Evolutionary conservation across 495 filamentous ascomycete genomes (phyloP).

Genomic region (Podospora sp.): DNA sequence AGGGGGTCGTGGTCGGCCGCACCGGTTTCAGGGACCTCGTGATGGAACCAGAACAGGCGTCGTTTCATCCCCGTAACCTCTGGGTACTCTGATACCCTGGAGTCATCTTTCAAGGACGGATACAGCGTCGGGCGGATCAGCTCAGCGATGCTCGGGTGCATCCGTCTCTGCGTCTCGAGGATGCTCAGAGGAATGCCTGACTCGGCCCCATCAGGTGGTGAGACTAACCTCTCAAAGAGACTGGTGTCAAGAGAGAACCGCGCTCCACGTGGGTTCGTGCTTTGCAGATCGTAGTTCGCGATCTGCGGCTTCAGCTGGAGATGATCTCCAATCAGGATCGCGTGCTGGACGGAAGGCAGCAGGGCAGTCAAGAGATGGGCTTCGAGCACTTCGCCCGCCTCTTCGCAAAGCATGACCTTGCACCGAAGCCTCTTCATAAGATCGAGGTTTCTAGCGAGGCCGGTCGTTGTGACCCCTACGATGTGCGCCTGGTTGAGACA

Average conservation of each 20-base stretch:
- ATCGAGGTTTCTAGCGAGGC: conserved; percentile 66
- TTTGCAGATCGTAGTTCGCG: conserved; percentile 33
- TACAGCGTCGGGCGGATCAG: conserved; percentile 66
- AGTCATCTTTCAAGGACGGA: conserved; percentile 55
- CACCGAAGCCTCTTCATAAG: conserved; percentile 60
- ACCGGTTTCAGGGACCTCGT: conserved; percentile 56
- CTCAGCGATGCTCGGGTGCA: conserved; percentile 70
- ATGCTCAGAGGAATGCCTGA: conserved; percentile 56
- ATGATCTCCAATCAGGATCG: conserved; percentile 79
- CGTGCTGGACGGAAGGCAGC: conserved; percentile 69
- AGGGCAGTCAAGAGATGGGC: conserved; percentile 69
- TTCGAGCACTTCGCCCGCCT: conserved; percentile 78
- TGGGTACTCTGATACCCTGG: conserved; percentile 47
- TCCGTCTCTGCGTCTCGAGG: conserved; percentile 71
- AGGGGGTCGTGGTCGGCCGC: conserved; percentile 36
- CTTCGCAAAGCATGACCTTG: conserved; percentile 76
- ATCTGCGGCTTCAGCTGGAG: conserved; percentile 65
- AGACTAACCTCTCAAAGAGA: conserved; percentile 56
- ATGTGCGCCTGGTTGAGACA: conserved; percentile 59
- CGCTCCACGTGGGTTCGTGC: conserved; percentile 50
- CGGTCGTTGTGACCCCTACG: conserved; percentile 77
- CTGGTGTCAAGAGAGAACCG: conserved; percentile 66
- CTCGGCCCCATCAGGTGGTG: conserved; percentile 38
- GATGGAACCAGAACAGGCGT: conserved; percentile 75
- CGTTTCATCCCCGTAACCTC: conserved; percentile 63